Evolutionary conservation across 345 rosid species (phyloP), one percentile per base, ranked within the genome.

Genomic region (Anacardium occidentale): DNA sequence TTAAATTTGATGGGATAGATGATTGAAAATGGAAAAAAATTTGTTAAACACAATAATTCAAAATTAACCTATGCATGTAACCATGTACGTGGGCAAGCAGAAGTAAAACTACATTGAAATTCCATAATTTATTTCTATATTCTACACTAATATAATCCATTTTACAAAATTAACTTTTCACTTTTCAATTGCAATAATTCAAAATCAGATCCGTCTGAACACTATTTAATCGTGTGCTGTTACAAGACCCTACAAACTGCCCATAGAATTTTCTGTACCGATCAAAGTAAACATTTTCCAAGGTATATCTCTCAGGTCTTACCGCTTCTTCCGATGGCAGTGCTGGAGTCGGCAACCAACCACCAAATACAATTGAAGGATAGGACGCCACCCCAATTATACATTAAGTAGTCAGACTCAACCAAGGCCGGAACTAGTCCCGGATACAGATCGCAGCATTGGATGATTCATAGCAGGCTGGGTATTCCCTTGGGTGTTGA

Each of bases 401-500:
- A 45, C 53, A 44, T 20, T 7, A 12, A 10, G 13, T 70, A 50
- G 32, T 21, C 22, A 15, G 53, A 42, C 63, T 91, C 84, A 84
- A 75, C 91, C 89, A 24, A 88, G 79, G 69, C 91, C 90, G 34
- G 91, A 83, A 74, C 86, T 83, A 20, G 87, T 80, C 37, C 96
- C 90, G 0, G 87, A 85, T 50, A 85, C 80, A 17, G 93, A 84
- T 79, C 97, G 82, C 77, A 87, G 79, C 84, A 91, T 76, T 47
- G 85, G 88, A 82, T 88, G 91, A 81, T 78, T 87, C 70, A 79
- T 77, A 51, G 78, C 45, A 48, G 93, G 78, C 78, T 85, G 91
- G 32, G 79, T 68, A 85, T 83, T 87, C 14, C 91, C 89, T 0
- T 78, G 66, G 64, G 76, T 61, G 42, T 75, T 84, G 73, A 84